Evolutionary conservation across 768 basidiomycete species (phyloP), one percentile per base, ranked within the genome.

Genomic region (Tricholoma bakamatsutake): DNA sequence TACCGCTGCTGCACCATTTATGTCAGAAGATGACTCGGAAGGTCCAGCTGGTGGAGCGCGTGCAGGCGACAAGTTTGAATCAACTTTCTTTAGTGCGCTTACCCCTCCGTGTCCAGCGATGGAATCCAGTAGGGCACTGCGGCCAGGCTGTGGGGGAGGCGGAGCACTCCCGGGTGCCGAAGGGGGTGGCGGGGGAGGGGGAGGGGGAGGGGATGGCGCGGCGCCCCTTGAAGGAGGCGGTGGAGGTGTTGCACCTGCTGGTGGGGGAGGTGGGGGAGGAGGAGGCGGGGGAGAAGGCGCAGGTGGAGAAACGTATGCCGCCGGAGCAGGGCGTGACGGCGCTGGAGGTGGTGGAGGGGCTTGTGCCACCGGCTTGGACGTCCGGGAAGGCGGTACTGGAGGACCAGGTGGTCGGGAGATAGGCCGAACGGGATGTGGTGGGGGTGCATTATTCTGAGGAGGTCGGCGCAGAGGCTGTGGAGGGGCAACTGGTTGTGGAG

Each of bases 141-240:
- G 81, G 5, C 82, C 89, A 15, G 83, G 76, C 60, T 80, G 81
- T 5, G 83, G 67, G 9, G 85, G 64, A 4, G 84, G 79, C 1
- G 83, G 60, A 12, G 62, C 61, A 7, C 62, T 63, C 13, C 64
- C 65, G 21, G 62, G 21, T 5, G 67, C 59, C 5, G 76, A 63
- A 1, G 76, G 71, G 0, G 80, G 72, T 0, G 76, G 78, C 3
- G 81, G 76, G 0, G 77, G 73, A 0, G 78, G 73, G 0, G 71
- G 68, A 0, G 71, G 69, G 0, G 68, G 66, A 33, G 21, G 21
- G 21, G 21, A 24, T 5, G 67, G 65, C 0, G 60, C 59, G 1
- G 57, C 67, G 1, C 71, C 73, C 10, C 62, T 63, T 7, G 56
- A 50, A 4, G 69, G 59, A 5, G 71, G 42, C 53, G 64, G 56